Base-by-base conservation (phyloP, 2,329 filamentous ascomycete species). In the Neurospora crassa region DNA sequence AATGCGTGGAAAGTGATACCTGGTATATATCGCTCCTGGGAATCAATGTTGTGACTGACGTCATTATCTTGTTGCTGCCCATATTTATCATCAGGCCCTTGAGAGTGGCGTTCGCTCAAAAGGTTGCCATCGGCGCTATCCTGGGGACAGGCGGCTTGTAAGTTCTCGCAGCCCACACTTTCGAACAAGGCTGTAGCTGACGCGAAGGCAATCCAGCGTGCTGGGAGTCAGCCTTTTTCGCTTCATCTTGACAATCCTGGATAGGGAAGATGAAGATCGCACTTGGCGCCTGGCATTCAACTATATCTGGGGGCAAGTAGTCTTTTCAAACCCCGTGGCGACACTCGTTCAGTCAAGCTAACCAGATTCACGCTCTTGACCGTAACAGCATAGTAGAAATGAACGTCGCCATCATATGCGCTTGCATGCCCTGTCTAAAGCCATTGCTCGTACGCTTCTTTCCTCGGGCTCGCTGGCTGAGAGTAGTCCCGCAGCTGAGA, bases 401-500 rank as follows among this genome's bases (percentile, higher is more conserved):
- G 20, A 75, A 75, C 69, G 69, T 74, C 24, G 72, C 73, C 67
- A 74, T 75, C 29, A 53, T 73, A 8, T 74, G 74, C 40, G 74
- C 73, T 1, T 75, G 72, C 41, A 53, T 73, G n/a, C 73, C 74
- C 3, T 74, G 71, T 29, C 68, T 75, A n/a, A 53, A 70, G 5
- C 70, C 70, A 3, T 45, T 73, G 7, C 53, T 69, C 4, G 70
- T 63, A n/a, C 71, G 71, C 1, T 41, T 70, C 67, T 41, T 74
- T 34, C 72, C 74, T 67, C 69, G 29, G 45, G 12, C 87, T 29
- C 86, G 83, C 2, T 84, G 83, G 74, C 86, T 84, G 24, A 63
- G 29, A 5, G 29, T 29, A 63, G 29, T 11, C 34, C 53, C 7
- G 4, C 53, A 34, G 4, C 29, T 5, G 5, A 63, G 53, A 18